Evolutionary conservation across 345 rosid genomes (phyloP).

Genomic region (Eucalyptus pauciflora): DNA sequence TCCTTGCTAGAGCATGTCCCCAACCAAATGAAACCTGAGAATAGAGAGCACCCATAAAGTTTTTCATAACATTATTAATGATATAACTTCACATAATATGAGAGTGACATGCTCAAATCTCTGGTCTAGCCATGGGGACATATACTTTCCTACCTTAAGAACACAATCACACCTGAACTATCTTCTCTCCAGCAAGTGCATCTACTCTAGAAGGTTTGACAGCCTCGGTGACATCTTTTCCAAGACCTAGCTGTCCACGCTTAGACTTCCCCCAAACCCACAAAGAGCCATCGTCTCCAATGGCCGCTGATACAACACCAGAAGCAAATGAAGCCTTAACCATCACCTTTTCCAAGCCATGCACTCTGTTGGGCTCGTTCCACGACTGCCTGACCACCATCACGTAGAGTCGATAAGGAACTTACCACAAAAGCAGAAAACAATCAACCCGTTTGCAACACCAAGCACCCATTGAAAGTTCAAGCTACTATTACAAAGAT

Average conservation of each 20-base stretch:
- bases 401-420: background rate
- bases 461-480: background rate
- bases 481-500: background rate
- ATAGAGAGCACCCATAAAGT: background rate
- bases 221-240: constrained; percentile 45
- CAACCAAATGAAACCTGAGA: constrained; percentile 86
- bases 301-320: constrained; percentile 73
- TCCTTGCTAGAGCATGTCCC: constrained; percentile 81
- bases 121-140: background rate
- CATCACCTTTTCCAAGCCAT: constrained; percentile 44
- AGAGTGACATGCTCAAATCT: background rate
- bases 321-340: constrained; percentile 65
- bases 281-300: constrained; percentile 72
- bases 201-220: constrained; percentile 48
- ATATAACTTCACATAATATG: background rate
- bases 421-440: background rate
- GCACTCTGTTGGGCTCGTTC: constrained; percentile 61
- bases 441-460: background rate
- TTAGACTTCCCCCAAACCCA: constrained; percentile 99
- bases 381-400: constrained; percentile 29
- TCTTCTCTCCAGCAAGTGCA: constrained; percentile 46
- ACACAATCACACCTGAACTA: constrained; percentile 53
- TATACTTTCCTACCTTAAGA: constrained; percentile 3
- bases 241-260: constrained; percentile 96
- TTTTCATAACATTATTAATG: background rate